Evolutionary conservation across 192 early-diverging fungal species (phyloP), one percentile per base, ranked within the genome.

Genomic region (Coemansia reversa): DNA sequence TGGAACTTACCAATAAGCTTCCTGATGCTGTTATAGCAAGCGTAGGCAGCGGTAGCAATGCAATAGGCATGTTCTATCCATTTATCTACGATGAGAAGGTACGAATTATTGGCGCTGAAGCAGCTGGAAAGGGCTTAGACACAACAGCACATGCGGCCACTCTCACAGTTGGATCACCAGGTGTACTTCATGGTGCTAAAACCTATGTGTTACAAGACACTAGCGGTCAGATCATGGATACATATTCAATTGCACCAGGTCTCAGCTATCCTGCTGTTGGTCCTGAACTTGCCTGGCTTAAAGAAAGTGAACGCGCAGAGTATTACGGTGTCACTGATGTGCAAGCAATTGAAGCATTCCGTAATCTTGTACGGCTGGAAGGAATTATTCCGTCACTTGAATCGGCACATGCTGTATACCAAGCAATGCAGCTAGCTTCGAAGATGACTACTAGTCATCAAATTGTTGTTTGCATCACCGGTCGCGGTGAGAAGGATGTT

Each of bases 401-500:
- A 76, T 90, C 94, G 5, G 85, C 95, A 47, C 97, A 99, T 60
- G 97, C 97, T 5, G 79, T 96, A 49, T 94, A 89, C 73, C 77
- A 86, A 58, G 91, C 90, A 12, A 84, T 89, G 48, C 86, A 93
- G 69, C 45, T 93, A 30, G 94, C 97, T 19, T 79, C 85, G 62
- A 83, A 81, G 27, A 73, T 98, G 83, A 67, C 70, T 18, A 79
- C 86, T 62, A 91, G 92, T 63, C 76, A 92, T 83, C 89, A 92
- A 70, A 81, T 99, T 51, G 85, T 98, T 16, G 86, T 99, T 45
- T 95, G 93, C 64, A 72, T 99, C 35, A 90, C 87, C 67, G 95
- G 97, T 30, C 86, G 97, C 39, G 97, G 97, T 58, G 97, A 99
- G 85, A 99, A 98, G 84, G 97, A 99, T 72, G 92, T 99, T 66